These are phyloP conservation scores for Eragrostis nindensis DNA, from an alignment of 176 grass and related monocot genomes.

Conservation along the genomic window DNA sequence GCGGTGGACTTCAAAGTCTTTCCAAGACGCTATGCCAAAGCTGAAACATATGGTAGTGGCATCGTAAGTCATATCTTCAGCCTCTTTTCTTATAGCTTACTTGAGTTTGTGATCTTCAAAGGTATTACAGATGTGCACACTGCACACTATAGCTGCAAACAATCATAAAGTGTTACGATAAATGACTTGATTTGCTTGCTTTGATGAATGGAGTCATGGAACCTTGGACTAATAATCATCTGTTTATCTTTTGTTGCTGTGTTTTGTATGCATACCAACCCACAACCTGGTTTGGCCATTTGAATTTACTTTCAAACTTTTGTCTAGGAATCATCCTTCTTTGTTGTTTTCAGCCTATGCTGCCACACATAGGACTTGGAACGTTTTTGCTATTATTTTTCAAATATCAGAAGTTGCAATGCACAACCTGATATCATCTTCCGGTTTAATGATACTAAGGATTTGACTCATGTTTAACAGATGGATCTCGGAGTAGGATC, in stretches of 20 bases:
- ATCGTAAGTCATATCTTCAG: constrained; percentile 61
- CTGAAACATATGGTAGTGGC: constrained; percentile 90
- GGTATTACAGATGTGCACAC: constrained; percentile 23
- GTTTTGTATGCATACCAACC: not conserved
- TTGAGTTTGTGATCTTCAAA: constrained; percentile 14
- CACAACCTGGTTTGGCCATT: constrained; percentile 1
- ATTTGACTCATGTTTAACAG: constrained; percentile 58
- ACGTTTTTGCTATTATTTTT: constrained; percentile 19
- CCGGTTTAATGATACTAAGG: constrained; percentile 36
- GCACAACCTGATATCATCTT: constrained; percentile 13
- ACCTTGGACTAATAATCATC: not conserved
- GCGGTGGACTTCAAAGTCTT: constrained; percentile 94
- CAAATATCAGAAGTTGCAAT: constrained; percentile 36
- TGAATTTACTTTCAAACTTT: not conserved
- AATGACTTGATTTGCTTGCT: constrained; percentile 27
- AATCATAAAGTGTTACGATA: constrained; percentile 1
- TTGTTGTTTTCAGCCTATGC: not conserved
- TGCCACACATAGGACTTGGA: not conserved
- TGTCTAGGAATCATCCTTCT: not conserved
- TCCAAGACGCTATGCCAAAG: constrained; percentile 85
- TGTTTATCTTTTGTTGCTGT: not conserved
- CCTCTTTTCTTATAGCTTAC: not conserved
- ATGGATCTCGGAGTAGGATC: constrained; percentile 99
- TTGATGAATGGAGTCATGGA: not conserved
- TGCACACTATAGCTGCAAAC: not conserved